phyloP scores from a whole-genome alignment of 768 basidiomycete species.

The Suillus subaureus region DNA sequence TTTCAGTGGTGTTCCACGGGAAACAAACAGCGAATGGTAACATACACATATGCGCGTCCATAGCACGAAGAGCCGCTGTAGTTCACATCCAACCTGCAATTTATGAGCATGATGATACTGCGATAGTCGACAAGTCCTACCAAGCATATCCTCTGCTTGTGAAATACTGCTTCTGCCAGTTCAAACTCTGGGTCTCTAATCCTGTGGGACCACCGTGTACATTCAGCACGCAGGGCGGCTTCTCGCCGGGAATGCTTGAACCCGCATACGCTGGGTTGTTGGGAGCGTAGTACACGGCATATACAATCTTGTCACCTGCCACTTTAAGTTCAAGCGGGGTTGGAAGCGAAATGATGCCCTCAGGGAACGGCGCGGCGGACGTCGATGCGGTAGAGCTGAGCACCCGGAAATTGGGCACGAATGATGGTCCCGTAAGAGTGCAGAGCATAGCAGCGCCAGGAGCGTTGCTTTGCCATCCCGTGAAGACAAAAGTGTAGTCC shows the following conservation, averaged over 20 bases:
- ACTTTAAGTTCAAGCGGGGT: constrained; percentile 6
- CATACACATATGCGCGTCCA: constrained; percentile 63
- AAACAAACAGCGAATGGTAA: neutral
- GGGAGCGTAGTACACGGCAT: constrained; percentile 66
- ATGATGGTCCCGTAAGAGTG: constrained; percentile 10
- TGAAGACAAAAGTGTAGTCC: neutral
- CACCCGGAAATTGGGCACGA: constrained; percentile 4
- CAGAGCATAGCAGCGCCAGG: constrained; percentile 7
- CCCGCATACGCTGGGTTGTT: constrained; percentile 58
- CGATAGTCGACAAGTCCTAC: constrained; percentile 35
- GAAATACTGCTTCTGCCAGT: constrained; percentile 60
- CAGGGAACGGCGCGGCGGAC: constrained; percentile 10
- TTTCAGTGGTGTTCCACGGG: neutral
- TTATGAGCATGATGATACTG: neutral
- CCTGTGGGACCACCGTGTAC: constrained; percentile 76
- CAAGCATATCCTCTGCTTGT: constrained; percentile 72
- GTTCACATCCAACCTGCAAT: constrained; percentile 72
- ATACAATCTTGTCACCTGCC: constrained; percentile 37
- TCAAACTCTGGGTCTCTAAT: constrained; percentile 45
- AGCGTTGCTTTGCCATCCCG: constrained; percentile 9
- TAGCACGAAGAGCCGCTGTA: constrained; percentile 76
- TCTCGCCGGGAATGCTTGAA: constrained; percentile 45
- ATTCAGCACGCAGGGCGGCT: constrained; percentile 64
- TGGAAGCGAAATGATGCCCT: constrained; percentile 26
- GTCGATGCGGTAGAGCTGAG: constrained; percentile 12